A percentile compares a stretch with the other conserved stretches of the same genome.
Conservation (phyloP, 805 yeast species). For the Kazachstania martiniae region DNA sequence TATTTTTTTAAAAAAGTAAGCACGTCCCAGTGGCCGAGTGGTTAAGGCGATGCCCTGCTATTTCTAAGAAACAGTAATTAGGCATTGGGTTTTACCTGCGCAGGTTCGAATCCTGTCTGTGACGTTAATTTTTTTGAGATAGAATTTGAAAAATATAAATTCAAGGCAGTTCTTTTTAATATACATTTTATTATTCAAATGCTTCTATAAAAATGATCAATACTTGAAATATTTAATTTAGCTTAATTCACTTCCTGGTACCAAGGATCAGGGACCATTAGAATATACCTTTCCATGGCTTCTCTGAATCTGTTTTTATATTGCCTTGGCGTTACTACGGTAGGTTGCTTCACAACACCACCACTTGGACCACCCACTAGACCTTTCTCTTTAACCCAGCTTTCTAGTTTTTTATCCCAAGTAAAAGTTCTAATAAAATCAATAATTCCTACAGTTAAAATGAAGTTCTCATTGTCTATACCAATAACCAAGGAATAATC, state of each 20-base stretch:
- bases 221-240: too few relatives aligned
- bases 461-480: conserved; percentile 56
- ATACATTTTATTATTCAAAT: too few relatives aligned
- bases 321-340: conserved; percentile 94
- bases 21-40: conserved; percentile 88
- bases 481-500: conserved; percentile 95
- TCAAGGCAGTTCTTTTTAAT: too few relatives aligned
- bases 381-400: conserved; percentile 96
- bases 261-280: conserved; percentile 82
- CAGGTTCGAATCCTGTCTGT: conserved; percentile 99
- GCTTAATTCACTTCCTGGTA: conserved; percentile 25
- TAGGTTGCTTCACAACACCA: conserved; percentile 67
- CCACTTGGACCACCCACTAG: conserved; percentile 62
- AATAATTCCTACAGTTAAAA: conserved; percentile 85
- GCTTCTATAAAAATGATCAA: too few relatives aligned
- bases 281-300: conserved; percentile 92
- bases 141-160: too few relatives aligned
- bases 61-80: conserved; percentile 36
- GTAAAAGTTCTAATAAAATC: conserved; percentile 92
- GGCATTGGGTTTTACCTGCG: conserved; percentile 90
- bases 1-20: too few relatives aligned
- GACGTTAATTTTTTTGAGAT: conserved; percentile 49
- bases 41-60: conserved; percentile 92
- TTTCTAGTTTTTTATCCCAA: conserved; percentile 96
- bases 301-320: conserved; percentile 89